phyloP scores from a whole-genome alignment of 2,329 filamentous ascomycete species.

The Aspergillus fijiensis region DNA sequence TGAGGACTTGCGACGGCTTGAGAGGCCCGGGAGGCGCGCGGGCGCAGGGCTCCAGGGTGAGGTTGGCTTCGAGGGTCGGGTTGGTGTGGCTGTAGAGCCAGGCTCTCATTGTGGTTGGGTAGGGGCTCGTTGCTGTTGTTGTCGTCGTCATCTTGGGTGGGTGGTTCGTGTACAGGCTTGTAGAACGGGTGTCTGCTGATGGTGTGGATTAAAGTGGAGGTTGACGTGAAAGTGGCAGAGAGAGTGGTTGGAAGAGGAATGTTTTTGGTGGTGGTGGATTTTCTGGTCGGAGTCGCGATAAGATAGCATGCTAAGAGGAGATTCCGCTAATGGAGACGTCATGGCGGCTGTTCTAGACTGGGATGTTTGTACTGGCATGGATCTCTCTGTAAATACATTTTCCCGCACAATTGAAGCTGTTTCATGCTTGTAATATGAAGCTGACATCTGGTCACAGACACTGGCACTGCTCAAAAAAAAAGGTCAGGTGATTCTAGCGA shows the following conservation, averaged over 20 bases:
- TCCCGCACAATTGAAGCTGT: neutral
- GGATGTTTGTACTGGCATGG: too few relatives aligned
- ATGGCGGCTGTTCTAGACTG: neutral
- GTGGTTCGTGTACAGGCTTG: neutral
- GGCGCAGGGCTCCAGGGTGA: constrained; percentile 48
- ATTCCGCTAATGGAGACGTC: neutral
- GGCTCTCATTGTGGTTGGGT: constrained; percentile 51
- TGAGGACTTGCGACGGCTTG: constrained; percentile 51
- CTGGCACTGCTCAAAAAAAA: too few relatives aligned
- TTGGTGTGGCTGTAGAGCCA: constrained; percentile 55
- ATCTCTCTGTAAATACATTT: too few relatives aligned
- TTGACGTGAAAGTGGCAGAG: neutral
- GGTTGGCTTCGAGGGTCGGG: constrained; percentile 54
- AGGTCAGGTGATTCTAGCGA: too few relatives aligned
- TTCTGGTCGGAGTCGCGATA: neutral
- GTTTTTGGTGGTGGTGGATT: neutral
- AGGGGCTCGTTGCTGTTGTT: neutral
- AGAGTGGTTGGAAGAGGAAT: neutral
- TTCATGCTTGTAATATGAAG: neutral
- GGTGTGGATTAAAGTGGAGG: neutral
- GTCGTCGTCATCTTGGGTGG: neutral
- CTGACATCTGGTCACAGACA: too few relatives aligned
- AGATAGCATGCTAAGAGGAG: neutral
- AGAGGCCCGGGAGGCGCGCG: constrained; percentile 43
- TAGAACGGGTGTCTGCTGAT: neutral